Base-by-base conservation (phyloP, 164 flowering plant genomes). In the Brasenia schreberi region DNA sequence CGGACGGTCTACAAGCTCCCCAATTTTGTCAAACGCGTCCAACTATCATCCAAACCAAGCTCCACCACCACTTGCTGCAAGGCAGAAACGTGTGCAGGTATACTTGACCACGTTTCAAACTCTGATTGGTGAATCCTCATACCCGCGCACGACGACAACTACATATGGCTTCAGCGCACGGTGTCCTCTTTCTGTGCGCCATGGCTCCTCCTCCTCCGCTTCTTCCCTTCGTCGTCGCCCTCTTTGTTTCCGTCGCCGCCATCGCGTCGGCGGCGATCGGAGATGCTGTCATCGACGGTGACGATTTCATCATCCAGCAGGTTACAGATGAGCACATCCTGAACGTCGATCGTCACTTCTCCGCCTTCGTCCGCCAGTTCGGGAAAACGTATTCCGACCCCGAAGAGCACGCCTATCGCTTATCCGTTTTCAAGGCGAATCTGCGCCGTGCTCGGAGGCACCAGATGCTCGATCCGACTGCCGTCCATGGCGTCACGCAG, bases 401-500 rank as follows among this genome's bases (percentile, higher is more conserved):
- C 43, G 90, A 87, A 70, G 99, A 95, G 80, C 97, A 88, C 76
- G 89, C 85, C 7, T 74, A 77, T 73, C 70, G 99, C 16, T 81
- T 88, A 69, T 43, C 79, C 4, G 84, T 90, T 7, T 95, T 92
- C 74, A 85, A 82, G 81, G 75, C 85, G 17, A 92, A 95, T 68
- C 74, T 95, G 62, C 84, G 83, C 70, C 86, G 89, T 12, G 94
- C 99, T 0, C 75, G 72, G 69, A 74, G 81, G 0, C 86, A 87
- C 75, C 97, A 91, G 87, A 67, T 64, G 67, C 82, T 89, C 0
- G 99, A 94, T 65, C 96, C 96, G 10, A 43, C 85, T 18, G 98
- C 98, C n/a, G 81, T 68, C 4, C 98, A 93, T 67, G 98, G 98
- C 42, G 81, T 93, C 67, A 93, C 94, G 7, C 80, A 86, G 81